These are phyloP conservation scores for Crassisporium funariophilum DNA, from an alignment of 768 basidiomycete genomes.

Conservation along the genomic window DNA sequence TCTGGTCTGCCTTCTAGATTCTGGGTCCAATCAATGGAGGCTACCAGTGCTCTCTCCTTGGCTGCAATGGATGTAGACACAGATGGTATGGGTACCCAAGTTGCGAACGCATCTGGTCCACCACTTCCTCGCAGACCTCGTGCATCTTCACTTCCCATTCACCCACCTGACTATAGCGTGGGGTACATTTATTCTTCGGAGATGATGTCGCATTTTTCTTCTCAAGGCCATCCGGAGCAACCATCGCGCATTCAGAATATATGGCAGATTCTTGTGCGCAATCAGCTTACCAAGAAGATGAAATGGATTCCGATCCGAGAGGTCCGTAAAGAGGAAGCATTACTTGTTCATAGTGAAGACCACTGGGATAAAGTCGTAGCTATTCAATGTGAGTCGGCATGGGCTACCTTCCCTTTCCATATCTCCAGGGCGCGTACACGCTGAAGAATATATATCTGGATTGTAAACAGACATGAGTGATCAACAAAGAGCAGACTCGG, in stretches of 20 bases:
- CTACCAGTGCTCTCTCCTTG: neutral
- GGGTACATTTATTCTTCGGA: constrained; percentile 86
- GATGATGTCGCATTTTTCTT: constrained; percentile 84
- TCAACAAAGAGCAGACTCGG: constrained; percentile 75
- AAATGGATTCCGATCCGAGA: constrained; percentile 74
- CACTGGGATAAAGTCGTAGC: constrained; percentile 91
- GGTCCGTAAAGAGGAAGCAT: constrained; percentile 74
- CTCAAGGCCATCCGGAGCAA: constrained; percentile 63
- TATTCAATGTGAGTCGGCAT: constrained; percentile 67
- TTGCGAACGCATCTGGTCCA: neutral
- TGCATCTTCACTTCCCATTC: constrained; percentile 46
- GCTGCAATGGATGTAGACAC: constrained; percentile 22
- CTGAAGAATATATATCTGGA: constrained; percentile 15
- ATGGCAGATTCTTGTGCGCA: constrained; percentile 61
- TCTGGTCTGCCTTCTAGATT: constrained; percentile 2
- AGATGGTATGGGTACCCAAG: constrained; percentile 5
- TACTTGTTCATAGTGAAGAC: constrained; percentile 88
- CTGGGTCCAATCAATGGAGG: neutral
- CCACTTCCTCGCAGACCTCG: constrained; percentile 29
- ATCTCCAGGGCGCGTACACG: constrained; percentile 3
- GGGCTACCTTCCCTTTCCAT: constrained; percentile 10
- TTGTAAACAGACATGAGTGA: constrained; percentile 62
- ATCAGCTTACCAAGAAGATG: constrained; percentile 70
- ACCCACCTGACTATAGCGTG: constrained; percentile 48
- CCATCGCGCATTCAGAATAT: constrained; percentile 86